These are phyloP conservation scores for Acarospora socialis DNA, from an alignment of 2,329 filamentous ascomycete species.

Conservation along the genomic window DNA sequence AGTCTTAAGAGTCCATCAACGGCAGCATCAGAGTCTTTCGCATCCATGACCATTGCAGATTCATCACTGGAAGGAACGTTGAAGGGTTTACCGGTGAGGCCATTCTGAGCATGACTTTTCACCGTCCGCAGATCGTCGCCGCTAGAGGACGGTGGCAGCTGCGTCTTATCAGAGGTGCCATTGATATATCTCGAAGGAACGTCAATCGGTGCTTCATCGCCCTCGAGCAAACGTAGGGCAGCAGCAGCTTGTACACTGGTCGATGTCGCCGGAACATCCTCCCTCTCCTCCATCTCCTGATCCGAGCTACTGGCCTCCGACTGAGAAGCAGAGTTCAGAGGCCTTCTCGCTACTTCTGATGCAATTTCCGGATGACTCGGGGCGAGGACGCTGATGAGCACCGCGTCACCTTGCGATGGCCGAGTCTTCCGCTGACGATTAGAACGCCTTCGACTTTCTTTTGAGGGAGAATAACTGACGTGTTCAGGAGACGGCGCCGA, in stretches of 20 bases:
- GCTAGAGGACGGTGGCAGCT: no score
- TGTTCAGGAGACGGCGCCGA: slow-evolving; percentile 8
- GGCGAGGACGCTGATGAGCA: slow-evolving; percentile 51
- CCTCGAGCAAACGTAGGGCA: slow-evolving; percentile 3
- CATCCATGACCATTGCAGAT: background rate
- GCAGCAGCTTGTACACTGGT: slow-evolving; percentile 3
- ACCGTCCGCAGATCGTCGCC: no score
- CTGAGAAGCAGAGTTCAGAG: slow-evolving; percentile 33
- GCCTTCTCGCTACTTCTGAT: slow-evolving; percentile 37
- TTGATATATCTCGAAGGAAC: no score
- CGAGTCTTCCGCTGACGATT: slow-evolving; percentile 12
- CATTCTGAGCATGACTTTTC: background rate
- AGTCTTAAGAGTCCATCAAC: slow-evolving; percentile 1
- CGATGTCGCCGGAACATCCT: slow-evolving; percentile 9
- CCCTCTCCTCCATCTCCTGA: slow-evolving; percentile 23
- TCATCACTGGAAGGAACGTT: slow-evolving; percentile 2
- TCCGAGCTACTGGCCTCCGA: slow-evolving; percentile 31
- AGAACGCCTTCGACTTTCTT: slow-evolving; percentile 7
- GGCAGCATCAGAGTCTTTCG: slow-evolving; percentile 1
- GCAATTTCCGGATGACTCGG: slow-evolving; percentile 54
- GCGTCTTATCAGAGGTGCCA: no score
- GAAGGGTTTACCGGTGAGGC: slow-evolving; percentile 4
- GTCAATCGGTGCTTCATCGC: no score
- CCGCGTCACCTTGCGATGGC: slow-evolving; percentile 44
- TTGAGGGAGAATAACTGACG: slow-evolving; percentile 7